Percentiles rank a stretch among this genome's conserved stretches.
Conservation (phyloP, 176 grass and related monocot genomes). For the Cocos nucifera region DNA sequence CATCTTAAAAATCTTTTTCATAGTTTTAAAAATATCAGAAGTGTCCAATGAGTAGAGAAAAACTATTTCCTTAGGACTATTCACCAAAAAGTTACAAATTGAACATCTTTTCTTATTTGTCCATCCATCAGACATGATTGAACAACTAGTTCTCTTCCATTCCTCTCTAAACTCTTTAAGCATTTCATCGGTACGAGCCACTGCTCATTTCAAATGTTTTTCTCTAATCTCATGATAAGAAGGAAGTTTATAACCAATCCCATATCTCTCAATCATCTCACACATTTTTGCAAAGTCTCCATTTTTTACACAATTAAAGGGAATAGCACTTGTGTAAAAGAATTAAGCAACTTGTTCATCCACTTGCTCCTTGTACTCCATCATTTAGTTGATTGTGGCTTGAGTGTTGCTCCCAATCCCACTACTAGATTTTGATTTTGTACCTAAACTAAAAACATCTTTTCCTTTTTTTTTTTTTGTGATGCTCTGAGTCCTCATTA, state of each 20-base stretch:
- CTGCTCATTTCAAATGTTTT: neutral
- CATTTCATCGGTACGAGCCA: neutral
- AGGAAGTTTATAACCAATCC: neutral
- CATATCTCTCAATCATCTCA: neutral
- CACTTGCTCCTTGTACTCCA: neutral
- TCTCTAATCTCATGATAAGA: neutral
- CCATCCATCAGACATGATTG: neutral
- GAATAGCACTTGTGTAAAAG: neutral
- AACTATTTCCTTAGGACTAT: neutral
- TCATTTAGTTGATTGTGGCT: neutral
- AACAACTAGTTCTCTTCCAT: neutral
- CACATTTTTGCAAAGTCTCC: neutral
- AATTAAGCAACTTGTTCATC: neutral
- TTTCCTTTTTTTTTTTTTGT: no score
- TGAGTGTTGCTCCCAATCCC: neutral
- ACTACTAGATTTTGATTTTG: no score
- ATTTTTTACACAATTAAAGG: neutral
- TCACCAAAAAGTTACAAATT: neutral
- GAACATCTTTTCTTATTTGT: neutral
- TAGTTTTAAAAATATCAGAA: neutral
- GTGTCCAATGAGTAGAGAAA: neutral
- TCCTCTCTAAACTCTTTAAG: neutral
- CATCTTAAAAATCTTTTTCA: neutral
- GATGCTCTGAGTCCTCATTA: no score
- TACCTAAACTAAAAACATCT: no score